Evolutionary conservation across 2,329 filamentous ascomycete genomes (phyloP).

Genomic region (Apiospora phragmitis): DNA sequence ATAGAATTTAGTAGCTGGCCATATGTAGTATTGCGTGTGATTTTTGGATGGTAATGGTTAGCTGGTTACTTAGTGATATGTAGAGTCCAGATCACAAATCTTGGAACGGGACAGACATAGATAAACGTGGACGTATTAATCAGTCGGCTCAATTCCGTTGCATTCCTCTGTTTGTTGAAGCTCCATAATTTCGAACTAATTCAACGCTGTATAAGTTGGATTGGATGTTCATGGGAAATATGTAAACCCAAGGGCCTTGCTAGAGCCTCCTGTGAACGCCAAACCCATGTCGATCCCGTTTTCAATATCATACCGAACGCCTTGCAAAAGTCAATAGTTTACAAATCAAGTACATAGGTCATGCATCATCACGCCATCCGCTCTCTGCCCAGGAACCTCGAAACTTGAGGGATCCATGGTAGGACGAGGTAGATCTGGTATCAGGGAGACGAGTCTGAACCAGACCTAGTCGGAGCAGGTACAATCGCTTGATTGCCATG

Average conservation of each 20-base stretch:
- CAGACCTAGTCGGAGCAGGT: background rate
- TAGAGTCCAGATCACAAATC: too few relatives aligned
- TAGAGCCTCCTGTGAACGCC: background rate
- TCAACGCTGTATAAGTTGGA: background rate
- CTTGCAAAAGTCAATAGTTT: background rate
- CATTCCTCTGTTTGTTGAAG: too few relatives aligned
- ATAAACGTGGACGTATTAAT: too few relatives aligned
- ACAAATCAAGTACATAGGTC: background rate
- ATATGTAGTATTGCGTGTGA: too few relatives aligned
- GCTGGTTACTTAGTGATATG: too few relatives aligned
- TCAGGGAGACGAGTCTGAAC: background rate
- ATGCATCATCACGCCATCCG: background rate
- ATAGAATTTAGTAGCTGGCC: too few relatives aligned
- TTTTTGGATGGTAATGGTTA: too few relatives aligned
- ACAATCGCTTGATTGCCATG: slow-evolving; percentile 12
- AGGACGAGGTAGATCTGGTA: background rate
- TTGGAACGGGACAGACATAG: too few relatives aligned
- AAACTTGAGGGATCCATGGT: background rate
- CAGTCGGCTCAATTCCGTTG: too few relatives aligned
- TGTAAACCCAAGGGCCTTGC: background rate
- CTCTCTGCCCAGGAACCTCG: background rate
- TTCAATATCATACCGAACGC: background rate
- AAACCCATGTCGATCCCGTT: background rate
- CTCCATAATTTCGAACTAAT: too few relatives aligned
- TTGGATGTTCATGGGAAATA: background rate